Evolutionary conservation across 1,139 yeast genomes (phyloP), one percentile per base, ranked within the genome.

Genomic region (Hansenula lynferdii): DNA sequence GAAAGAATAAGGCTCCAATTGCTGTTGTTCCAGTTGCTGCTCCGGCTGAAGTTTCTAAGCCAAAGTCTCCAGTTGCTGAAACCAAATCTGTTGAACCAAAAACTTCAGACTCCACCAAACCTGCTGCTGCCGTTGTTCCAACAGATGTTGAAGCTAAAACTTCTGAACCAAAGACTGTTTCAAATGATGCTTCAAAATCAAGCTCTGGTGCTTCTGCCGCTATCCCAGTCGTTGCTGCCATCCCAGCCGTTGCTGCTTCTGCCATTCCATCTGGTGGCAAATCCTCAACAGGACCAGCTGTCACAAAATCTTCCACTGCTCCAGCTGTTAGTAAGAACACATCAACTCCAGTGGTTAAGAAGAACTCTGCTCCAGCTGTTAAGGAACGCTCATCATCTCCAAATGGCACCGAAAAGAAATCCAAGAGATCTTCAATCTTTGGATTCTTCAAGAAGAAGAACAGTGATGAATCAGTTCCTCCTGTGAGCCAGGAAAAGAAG

Each of bases 371-470:
- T 23, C 27, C 34, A 16, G 17, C 6, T 9, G 21, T 22, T 23
- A 22, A 10, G 17, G 34, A 31, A 17, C 21, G 22, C 17, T 5
- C 27, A 11, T 5, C 34, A 8, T 23, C 34, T 23, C 22, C 28
- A 11, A 12, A 6, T 11, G 29, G 3, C 8, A 5, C 12, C 7
- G 34, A 31, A 2, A 23, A 28, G 17, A 31, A 31, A n/a, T 31
- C 34, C 2, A 40, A 32, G 39, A 42, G 23, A 50, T 48, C 48
- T 12, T 48, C 49, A 6, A 35, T 50, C 17, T 50, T 48, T 41
- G 31, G 42, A 7, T 34, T 41, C 8, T 43, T 42, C 37, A 43
- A 41, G 34, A 45, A 42, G 40, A 44, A 41, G 31, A 31, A 21
- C 17, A 31, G 22, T 15, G 23, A 23, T 23, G 28, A 31, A 17